Percentiles rank a stretch among this genome's conserved stretches.
phyloP scores from a whole-genome alignment of 352 stramenopile genomes.

The Phytophthora colocasiae region DNA sequence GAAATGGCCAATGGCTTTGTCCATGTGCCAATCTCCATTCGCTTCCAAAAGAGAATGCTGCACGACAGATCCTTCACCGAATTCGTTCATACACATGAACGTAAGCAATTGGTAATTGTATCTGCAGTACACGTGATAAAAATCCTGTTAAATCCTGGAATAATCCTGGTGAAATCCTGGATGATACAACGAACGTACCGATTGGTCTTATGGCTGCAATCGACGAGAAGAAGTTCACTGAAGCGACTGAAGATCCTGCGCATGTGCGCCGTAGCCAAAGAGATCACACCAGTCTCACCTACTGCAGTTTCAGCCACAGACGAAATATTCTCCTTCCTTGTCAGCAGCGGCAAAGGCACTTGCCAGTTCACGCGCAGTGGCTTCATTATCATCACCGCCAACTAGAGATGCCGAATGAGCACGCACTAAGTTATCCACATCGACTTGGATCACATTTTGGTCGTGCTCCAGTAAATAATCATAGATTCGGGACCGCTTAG shows the following conservation, averaged over 20 bases:
- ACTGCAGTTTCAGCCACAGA: background rate
- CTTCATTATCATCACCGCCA: slow-evolving; percentile 6
- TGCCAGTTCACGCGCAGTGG: background rate
- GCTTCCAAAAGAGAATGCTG: slow-evolving; percentile 12
- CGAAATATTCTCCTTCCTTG: background rate
- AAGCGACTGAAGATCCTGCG: slow-evolving; percentile 12
- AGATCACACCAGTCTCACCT: slow-evolving; percentile 13
- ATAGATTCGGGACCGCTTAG: too few species aligned
- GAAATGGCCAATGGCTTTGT: background rate
- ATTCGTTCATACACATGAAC: slow-evolving; percentile 26
- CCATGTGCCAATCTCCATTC: slow-evolving; percentile 1
- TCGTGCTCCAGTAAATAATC: too few species aligned
- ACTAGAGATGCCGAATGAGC: background rate
- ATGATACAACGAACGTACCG: background rate
- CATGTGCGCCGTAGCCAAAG: slow-evolving; percentile 10
- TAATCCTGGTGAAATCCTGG: slow-evolving; percentile 2
- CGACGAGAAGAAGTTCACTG: slow-evolving; percentile 12
- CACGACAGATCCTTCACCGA: slow-evolving; percentile 1
- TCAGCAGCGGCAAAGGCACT: slow-evolving; percentile 1
- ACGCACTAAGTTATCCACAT: slow-evolving; percentile 25
- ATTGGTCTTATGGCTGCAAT: slow-evolving; percentile 21
- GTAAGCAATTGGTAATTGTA: slow-evolving; percentile 28
- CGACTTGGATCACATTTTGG: background rate
- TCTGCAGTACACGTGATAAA: slow-evolving; percentile 3
- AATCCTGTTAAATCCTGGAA: background rate